Evolutionary conservation across 805 yeast species (phyloP).

Genomic region (Jamesozyma spencerorum): DNA sequence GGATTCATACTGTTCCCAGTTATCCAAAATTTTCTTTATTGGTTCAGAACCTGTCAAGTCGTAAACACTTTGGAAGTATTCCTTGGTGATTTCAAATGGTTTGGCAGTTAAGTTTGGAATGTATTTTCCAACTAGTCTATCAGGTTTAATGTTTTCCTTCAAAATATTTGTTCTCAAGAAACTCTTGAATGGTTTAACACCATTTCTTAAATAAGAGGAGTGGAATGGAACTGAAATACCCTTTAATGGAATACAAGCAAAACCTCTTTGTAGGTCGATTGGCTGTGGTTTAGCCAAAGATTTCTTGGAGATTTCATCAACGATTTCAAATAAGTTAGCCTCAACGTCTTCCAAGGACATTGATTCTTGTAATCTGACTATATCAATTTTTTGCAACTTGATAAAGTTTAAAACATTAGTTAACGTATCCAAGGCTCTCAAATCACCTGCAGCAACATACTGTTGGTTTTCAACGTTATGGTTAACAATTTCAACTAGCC

Average conservation of each 20-base stretch:
- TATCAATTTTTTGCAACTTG: constrained; percentile 89
- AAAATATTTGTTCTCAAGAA: constrained; percentile 94
- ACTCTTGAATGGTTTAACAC: constrained; percentile 98
- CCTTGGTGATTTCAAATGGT: constrained; percentile 93
- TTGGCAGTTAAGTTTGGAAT: constrained; percentile 98
- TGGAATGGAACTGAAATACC: constrained; percentile 99
- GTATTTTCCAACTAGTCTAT: constrained; percentile 86
- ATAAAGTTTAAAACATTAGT: constrained; percentile 88
- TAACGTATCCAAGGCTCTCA: constrained; percentile 87
- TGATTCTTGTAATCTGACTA: constrained; percentile 74
- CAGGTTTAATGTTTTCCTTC: constrained; percentile 89
- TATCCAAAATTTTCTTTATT: constrained; percentile 81
- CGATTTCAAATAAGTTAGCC: constrained; percentile 80
- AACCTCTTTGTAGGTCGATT: constrained; percentile 93
- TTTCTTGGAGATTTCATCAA: constrained; percentile 73
- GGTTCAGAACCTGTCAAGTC: constrained; percentile 83
- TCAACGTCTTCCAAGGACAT: constrained; percentile 82
- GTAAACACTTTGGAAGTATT: constrained; percentile 94
- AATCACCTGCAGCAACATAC: constrained; percentile 97
- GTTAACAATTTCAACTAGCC: constrained; percentile 97
- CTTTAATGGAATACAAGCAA: constrained; percentile 94
- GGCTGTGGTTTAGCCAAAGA: constrained; percentile 90
- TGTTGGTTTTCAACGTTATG: constrained; percentile 97
- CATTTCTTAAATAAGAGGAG: constrained; percentile 94
- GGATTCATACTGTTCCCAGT: constrained; percentile 79